Evolutionary conservation across 768 basidiomycete species (phyloP), one percentile per base, ranked within the genome.

Genomic region (Dentipellis fragilis): DNA sequence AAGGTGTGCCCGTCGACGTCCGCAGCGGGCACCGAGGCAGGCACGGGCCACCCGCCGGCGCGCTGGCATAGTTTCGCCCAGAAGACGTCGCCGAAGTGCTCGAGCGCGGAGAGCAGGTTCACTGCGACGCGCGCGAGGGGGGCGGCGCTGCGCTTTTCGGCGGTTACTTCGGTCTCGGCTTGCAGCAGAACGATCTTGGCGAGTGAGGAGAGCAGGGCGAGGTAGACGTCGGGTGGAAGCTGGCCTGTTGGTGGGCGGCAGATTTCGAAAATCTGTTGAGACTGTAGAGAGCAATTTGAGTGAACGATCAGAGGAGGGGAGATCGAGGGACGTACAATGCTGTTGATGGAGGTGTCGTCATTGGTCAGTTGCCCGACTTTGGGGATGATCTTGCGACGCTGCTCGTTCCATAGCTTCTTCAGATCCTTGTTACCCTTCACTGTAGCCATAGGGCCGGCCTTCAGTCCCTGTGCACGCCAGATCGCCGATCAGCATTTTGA

Each of bases 131-230:
- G 79, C 0, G 89, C 90, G 21, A 99, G 78, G 0, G 95, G 95
- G 38, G 78, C 75, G 0, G 93, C 93, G 21, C 87, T 87, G 34
- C 83, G 82, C 64, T 87, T 84, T 69, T 94, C 89, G 2, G 93
- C 93, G 1, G 87, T 82, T 9, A 95, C 89, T 69, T 98, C 95
- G 0, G 85, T 87, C 72, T 96, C 93, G 16, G 93, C 93, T 72
- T 97, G 95, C 36, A 89, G 76, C 46, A 97, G 77, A 58, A 98
- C 84, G 16, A 83, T 75, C 66, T 98, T 97, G 49, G 91, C 75
- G 40, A 97, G 79, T n/a, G 93, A 87, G 19, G 89, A 93, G 47
- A 94, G 79, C 19, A 87, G 76, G 51, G 91, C 89, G 49, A 75
- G 68, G 66, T 93, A 94, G 53, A 88, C 71, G n/a, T 66, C 60